These are phyloP conservation scores for Sporothrix phasma DNA, from an alignment of 2,329 filamentous ascomycete species.

Conservation along the genomic window DNA sequence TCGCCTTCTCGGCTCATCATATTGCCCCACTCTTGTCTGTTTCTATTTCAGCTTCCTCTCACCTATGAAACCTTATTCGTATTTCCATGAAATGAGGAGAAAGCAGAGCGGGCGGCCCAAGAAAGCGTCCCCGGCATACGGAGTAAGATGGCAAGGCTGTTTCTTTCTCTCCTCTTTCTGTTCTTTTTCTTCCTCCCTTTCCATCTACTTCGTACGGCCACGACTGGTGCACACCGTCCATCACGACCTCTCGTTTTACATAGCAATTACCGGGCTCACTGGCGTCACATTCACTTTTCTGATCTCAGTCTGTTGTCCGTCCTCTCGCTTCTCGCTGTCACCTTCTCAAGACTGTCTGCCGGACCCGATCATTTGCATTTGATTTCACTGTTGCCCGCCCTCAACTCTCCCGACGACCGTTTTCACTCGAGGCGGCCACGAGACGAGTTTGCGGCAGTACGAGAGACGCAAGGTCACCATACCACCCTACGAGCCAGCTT, in stretches of 20 bases:
- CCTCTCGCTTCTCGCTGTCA: background rate
- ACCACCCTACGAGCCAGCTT: background rate
- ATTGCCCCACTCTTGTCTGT: background rate
- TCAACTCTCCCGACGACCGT: background rate
- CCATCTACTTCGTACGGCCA: too few species aligned
- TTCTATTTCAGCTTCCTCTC: background rate
- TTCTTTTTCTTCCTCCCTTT: background rate
- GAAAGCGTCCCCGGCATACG: background rate
- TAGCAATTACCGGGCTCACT: too few species aligned
- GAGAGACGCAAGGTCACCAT: slow-evolving; percentile 1
- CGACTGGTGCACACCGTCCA: too few species aligned
- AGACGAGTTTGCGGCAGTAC: background rate
- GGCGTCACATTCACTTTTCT: background rate
- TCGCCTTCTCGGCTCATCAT: background rate
- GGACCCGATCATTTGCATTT: background rate
- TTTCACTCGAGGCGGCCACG: background rate
- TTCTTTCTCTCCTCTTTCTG: background rate
- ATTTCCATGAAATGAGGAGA: background rate
- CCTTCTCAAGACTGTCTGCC: background rate
- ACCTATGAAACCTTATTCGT: background rate
- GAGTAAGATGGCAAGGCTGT: background rate
- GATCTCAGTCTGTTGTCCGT: background rate
- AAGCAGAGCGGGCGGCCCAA: background rate
- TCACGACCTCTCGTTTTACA: background rate
- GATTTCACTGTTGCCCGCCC: background rate